These are phyloP conservation scores for Penicillium polonicum DNA, from an alignment of 2,329 filamentous ascomycete genomes.

Conservation along the genomic window DNA sequence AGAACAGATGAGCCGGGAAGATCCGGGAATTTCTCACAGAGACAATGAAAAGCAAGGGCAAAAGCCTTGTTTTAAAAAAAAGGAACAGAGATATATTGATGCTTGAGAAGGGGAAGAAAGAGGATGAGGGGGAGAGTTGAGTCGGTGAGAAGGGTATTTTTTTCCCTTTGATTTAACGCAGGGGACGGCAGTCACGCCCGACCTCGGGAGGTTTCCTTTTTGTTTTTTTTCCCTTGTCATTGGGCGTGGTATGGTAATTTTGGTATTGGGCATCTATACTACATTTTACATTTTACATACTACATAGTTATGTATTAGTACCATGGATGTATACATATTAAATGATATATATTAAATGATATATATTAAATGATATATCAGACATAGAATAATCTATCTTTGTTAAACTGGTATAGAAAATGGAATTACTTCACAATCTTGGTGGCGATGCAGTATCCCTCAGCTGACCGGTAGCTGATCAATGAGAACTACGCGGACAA, in stretches of 20 bases:
- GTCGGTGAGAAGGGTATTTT: constrained; percentile 30
- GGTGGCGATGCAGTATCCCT: not conserved
- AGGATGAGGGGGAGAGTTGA: constrained; percentile 16
- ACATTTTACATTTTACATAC: not conserved
- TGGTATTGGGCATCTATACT: constrained; percentile 17
- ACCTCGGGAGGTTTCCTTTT: not conserved
- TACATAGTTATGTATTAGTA: too few species aligned
- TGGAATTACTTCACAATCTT: not conserved
- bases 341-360: too few species aligned
- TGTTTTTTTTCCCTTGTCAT: not conserved
- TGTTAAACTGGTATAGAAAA: not conserved
- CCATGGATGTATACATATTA: too few species aligned
- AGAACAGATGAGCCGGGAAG: not conserved
- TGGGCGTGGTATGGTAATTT: constrained; percentile 9
- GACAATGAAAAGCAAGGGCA: not conserved
- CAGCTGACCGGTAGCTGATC: not conserved
- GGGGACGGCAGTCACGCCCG: not conserved
- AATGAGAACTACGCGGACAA: not conserved
- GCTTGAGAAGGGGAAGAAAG: constrained; percentile 8
- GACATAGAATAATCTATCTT: not conserved
- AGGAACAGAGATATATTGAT: not conserved
- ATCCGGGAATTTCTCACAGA: not conserved
- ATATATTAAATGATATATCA: not conserved
- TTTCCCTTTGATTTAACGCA: constrained; percentile 10
- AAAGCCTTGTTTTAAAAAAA: too few species aligned